Evolutionary conservation across 78 protist genomes (phyloP).

Genomic region (Chrysochromulina parva): DNA sequence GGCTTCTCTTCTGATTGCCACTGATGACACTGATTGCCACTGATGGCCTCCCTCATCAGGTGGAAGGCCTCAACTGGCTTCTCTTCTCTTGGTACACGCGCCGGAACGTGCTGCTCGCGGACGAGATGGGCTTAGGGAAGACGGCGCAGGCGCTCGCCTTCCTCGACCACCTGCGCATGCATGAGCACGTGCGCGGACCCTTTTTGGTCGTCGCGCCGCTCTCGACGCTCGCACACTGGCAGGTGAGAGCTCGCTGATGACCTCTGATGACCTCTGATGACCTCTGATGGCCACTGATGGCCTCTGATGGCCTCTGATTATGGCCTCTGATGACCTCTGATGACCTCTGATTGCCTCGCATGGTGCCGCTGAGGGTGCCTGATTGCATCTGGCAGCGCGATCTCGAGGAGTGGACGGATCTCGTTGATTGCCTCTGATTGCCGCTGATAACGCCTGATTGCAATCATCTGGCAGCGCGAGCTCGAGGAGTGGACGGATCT

Average conservation of each 20-base stretch:
- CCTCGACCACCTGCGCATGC: not conserved
- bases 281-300: too few relatives aligned
- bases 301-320: too few relatives aligned
- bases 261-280: too few relatives aligned
- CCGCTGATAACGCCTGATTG: too few relatives aligned
- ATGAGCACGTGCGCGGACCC: conserved; percentile 25
- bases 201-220: conserved; percentile 58
- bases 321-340: too few relatives aligned
- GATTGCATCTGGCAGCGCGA: conserved; percentile 50
- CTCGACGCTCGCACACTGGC: conserved; percentile 49
- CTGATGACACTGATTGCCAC: too few relatives aligned
- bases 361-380: too few relatives aligned
- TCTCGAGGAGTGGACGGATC: conserved; percentile 27
- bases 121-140: conserved; percentile 79
- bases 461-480: conserved; percentile 49
- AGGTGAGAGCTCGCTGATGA: conserved; percentile 32
- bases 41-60: conserved; percentile 86
- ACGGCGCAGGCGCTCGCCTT: conserved; percentile 27
- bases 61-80: conserved; percentile 78
- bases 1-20: too few relatives aligned
- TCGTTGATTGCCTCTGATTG: too few relatives aligned
- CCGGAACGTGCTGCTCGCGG: conserved; percentile 60
- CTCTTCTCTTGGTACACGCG: conserved; percentile 36
- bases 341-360: too few relatives aligned
- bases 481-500: conserved; percentile 47